Base-by-base conservation (phyloP, 2,329 filamentous ascomycete species). In the Knufia petricola region DNA sequence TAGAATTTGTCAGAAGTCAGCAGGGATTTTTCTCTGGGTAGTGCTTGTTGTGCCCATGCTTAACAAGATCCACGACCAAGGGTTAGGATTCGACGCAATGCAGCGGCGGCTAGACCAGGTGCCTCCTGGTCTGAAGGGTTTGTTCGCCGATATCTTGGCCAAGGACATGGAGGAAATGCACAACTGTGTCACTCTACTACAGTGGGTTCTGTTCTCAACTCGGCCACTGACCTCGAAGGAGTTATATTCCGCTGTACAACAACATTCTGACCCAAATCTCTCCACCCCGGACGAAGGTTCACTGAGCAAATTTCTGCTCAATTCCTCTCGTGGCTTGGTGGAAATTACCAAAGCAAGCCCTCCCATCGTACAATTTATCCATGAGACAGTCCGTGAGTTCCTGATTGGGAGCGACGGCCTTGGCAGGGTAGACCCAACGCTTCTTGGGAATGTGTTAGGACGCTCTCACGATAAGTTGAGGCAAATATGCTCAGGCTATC, bases 141-240 rank as follows among this genome's bases (percentile, higher is more conserved):
- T 81, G 0, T 81, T 82, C 50, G 63, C 62, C 1, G 61, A 74
- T 10, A 74, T 80, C 0, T 48, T 81, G 1, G 66, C 50, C 0
- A 65, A 75, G 13, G 75, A 82, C 44, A 13, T 49, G 0, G 28
- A 64, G 0, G 64, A 75, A 3, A 59, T 60, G 36, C 61, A 71
- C 0, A 60, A 4, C 7, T 38, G 34, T n/a, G 31, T 46, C 4
- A 2, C 17, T 15, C 21, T 36, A 7, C n/a, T 46, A 4, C 67
- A 74, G 15, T 81, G 72, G 72, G 63, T 82, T 0, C 61, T 81
- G 0, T 79, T 69, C 21, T 65, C 77, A 0, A 62, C 58, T 7
- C 54, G 61, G 0, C 72, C 76, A 0, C 48, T 80, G 0, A 62
- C 37, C 0, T 68, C 61, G 4, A 17, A 19, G 8, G 68, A 79